Conservation (phyloP, 257 asterid genomes). For the Parsonsia alboflavescens region DNA sequence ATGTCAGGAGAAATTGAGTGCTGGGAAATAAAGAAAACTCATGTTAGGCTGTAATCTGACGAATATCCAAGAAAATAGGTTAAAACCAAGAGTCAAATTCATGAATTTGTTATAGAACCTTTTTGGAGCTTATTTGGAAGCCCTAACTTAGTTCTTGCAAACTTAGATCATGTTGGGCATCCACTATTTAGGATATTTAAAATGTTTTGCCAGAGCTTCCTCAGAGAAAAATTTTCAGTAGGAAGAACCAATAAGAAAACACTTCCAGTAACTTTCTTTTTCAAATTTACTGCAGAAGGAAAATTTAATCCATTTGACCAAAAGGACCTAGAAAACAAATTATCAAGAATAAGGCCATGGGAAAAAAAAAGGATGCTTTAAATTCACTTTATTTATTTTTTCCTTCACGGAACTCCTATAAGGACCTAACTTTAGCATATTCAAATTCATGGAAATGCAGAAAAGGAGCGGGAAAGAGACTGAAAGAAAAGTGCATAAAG, state of each 20-base stretch:
- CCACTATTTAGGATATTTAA: not conserved
- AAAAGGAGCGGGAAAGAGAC: not conserved
- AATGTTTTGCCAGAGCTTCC: not conserved
- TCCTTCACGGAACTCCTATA: not conserved
- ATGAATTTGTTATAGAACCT: not conserved
- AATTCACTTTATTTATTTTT: not conserved
- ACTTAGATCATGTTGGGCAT: not conserved
- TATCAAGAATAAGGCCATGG: not conserved
- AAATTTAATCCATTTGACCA: not conserved
- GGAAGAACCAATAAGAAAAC: not conserved
- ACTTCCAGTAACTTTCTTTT: not conserved
- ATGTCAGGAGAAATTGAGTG: slow-evolving; percentile 87
- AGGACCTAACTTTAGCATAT: not conserved
- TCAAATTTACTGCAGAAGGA: not conserved
- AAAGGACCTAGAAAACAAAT: not conserved
- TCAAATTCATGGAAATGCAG: not conserved
- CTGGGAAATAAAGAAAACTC: slow-evolving; percentile 44
- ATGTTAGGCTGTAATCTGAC: slow-evolving; percentile 17
- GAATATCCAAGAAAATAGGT: slow-evolving; percentile 3
- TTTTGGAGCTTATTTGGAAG: not conserved
- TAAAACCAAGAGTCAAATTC: not conserved
- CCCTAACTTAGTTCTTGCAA: not conserved
- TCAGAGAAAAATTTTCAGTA: not conserved
- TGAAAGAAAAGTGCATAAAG: not conserved
- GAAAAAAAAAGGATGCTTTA: not conserved